phyloP scores from a whole-genome alignment of 192 early-diverging fungal genomes.

The Rhizophlyctis rosea region DNA sequence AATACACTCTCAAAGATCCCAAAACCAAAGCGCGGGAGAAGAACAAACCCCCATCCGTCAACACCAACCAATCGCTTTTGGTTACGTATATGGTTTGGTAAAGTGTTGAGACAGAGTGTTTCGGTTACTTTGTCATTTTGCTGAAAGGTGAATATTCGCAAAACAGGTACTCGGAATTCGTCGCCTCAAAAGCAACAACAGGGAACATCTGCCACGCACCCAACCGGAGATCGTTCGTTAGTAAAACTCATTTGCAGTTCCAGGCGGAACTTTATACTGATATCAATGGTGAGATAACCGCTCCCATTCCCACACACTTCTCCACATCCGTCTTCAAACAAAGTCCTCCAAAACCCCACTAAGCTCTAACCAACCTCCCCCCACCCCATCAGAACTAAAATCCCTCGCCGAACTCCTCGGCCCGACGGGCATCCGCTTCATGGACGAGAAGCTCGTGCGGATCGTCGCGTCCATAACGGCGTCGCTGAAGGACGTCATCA shows the following conservation, averaged over 20 bases:
- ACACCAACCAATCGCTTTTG: constrained; percentile 25
- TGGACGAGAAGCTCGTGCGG: constrained; percentile 32
- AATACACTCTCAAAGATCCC: background rate
- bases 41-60: constrained; percentile 11
- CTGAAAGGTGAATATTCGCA: too few species aligned
- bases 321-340: background rate
- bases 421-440: constrained; percentile 29
- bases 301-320: background rate
- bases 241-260: constrained; percentile 3
- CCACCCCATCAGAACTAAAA: constrained; percentile 19
- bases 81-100: constrained; percentile 33
- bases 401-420: constrained; percentile 36
- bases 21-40: constrained; percentile 16
- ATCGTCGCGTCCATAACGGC: constrained; percentile 16
- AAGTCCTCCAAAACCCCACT: background rate
- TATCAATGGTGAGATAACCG: constrained; percentile 9
- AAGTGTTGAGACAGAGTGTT: background rate
- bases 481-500: background rate
- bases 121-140: background rate
- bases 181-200: constrained; percentile 19
- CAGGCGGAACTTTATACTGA: constrained; percentile 38
- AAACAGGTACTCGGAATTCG: constrained; percentile 24
- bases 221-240: constrained; percentile 19
- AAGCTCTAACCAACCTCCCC: background rate
- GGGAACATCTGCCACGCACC: constrained; percentile 27